phyloP scores from a whole-genome alignment of 2,329 filamentous ascomycete genomes.

The Ascochyta lentis region DNA sequence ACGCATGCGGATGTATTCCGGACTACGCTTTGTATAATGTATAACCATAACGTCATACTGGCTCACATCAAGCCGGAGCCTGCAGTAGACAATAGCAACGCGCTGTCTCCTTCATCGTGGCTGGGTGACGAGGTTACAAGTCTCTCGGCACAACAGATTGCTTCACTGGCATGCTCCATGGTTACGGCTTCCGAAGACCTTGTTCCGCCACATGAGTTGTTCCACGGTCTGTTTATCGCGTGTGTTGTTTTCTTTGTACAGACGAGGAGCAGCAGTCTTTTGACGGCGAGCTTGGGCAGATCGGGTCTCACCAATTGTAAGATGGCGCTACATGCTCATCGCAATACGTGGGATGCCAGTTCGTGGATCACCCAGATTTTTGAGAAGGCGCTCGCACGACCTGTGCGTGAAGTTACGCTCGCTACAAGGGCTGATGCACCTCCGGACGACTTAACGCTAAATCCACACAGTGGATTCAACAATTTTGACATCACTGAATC shows the following conservation, averaged over 20 bases:
- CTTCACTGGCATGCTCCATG: constrained; percentile 11
- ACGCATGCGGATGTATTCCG: constrained; percentile 3
- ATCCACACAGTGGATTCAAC: not conserved
- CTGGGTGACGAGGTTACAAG: constrained; percentile 8
- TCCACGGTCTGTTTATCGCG: constrained; percentile 8
- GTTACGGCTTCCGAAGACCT: constrained; percentile 8
- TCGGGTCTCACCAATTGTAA: constrained; percentile 11
- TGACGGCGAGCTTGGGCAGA: constrained; percentile 7
- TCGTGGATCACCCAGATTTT: constrained; percentile 10
- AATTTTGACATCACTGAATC: not conserved
- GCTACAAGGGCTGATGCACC: not conserved
- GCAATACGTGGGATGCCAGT: constrained; percentile 12
- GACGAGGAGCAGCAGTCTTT: not conserved
- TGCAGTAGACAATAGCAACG: not conserved
- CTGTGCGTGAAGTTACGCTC: not conserved
- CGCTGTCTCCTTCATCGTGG: constrained; percentile 7
- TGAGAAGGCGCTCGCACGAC: constrained; percentile 6
- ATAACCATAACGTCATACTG: constrained; percentile 8
- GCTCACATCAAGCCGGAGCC: constrained; percentile 7
- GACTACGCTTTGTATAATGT: constrained; percentile 6
- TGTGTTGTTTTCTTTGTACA: constrained; percentile 14
- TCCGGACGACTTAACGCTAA: not conserved
- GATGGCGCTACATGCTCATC: constrained; percentile 10
- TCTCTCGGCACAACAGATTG: constrained; percentile 9
- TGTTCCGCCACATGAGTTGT: constrained; percentile 12